A percentile compares a stretch with the other conserved stretches of the same genome.
Evolutionary conservation across 495 filamentous ascomycete species (phyloP).

Genomic region (Xeromyces bisporus): DNA sequence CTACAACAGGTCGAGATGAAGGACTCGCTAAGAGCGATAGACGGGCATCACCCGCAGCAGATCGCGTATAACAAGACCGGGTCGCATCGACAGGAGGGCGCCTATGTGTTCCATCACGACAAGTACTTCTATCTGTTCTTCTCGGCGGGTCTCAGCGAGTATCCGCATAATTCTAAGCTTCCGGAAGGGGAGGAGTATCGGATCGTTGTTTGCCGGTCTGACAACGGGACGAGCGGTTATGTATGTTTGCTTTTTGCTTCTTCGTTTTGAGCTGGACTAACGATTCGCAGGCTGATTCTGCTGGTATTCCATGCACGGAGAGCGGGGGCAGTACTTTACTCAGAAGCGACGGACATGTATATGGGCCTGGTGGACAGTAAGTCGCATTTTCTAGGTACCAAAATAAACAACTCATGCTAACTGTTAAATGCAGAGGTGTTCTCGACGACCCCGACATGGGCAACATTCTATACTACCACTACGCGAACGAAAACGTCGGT

Average conservation of each 20-base stretch:
- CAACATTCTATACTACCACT: conserved; percentile 56
- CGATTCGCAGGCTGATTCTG: conserved; percentile 32
- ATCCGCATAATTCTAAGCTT: conserved; percentile 34
- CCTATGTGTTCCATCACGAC: conserved; percentile 39
- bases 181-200: conserved; percentile 49
- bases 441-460: conserved; percentile 29
- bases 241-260: conserved; percentile 13
- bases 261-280: too few relatives aligned
- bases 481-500: conserved; percentile 46
- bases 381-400: too few relatives aligned
- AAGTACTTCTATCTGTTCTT: conserved; percentile 57
- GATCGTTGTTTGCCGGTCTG: conserved; percentile 49
- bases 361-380: conserved; percentile 58
- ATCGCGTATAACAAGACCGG: conserved; percentile 39
- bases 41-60: conserved; percentile 20
- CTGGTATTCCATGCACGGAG: conserved; percentile 36
- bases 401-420: too few relatives aligned
- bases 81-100: conserved; percentile 39
- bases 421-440: conserved; percentile 20
- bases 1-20: conserved; percentile 45
- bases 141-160: conserved; percentile 50
- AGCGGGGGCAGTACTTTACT: conserved; percentile 52
- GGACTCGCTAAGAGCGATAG: conserved; percentile 23
- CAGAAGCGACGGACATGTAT: conserved; percentile 43
- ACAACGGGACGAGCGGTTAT: conserved; percentile 36